Evolutionary conservation across 2,329 filamentous ascomycete species (phyloP).

Genomic region (Ophiosphaerella narmari): DNA sequence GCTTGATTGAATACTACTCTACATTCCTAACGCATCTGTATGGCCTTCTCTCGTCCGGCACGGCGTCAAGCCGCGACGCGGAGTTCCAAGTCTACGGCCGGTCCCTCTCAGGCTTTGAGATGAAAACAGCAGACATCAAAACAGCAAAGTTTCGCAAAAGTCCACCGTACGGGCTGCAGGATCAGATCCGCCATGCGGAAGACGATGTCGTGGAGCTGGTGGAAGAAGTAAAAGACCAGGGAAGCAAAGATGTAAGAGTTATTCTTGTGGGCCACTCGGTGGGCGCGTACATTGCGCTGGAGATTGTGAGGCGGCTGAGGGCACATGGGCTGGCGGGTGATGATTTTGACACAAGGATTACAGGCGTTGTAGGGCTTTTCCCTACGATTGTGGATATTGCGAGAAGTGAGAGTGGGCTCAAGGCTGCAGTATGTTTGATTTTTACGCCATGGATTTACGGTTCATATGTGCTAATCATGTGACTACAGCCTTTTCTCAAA

Average conservation of each 20-base stretch:
- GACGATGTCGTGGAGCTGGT: slow-evolving; percentile 49
- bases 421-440: slow-evolving; percentile 42
- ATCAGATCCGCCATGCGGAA: slow-evolving; percentile 57
- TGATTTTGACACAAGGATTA: slow-evolving; percentile 29
- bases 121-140: slow-evolving; percentile 25
- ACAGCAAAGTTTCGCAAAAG: slow-evolving; percentile 25
- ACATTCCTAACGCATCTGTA: slow-evolving; percentile 67
- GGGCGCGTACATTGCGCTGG: slow-evolving; percentile 53
- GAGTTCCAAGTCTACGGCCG: slow-evolving; percentile 48
- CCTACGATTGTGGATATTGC: slow-evolving; percentile 55
- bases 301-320: slow-evolving; percentile 45
- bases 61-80: slow-evolving; percentile 16
- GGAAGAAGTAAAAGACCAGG: slow-evolving; percentile 23
- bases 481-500: slow-evolving; percentile 29
- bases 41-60: slow-evolving; percentile 53
- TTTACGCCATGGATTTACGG: not conserved
- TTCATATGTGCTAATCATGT: slow-evolving; percentile 9
- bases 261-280: slow-evolving; percentile 54
- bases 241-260: slow-evolving; percentile 34
- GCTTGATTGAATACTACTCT: slow-evolving; percentile 73
- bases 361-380: slow-evolving; percentile 49
- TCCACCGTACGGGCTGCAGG: slow-evolving; percentile 51
- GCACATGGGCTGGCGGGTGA: slow-evolving; percentile 25
- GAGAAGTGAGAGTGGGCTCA: slow-evolving; percentile 50
- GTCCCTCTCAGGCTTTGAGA: slow-evolving; percentile 52